A percentile compares a stretch with the other conserved stretches of the same genome.
Evolutionary conservation across 495 filamentous ascomycete genomes (phyloP).

Genomic region (Penicillium manginii): DNA sequence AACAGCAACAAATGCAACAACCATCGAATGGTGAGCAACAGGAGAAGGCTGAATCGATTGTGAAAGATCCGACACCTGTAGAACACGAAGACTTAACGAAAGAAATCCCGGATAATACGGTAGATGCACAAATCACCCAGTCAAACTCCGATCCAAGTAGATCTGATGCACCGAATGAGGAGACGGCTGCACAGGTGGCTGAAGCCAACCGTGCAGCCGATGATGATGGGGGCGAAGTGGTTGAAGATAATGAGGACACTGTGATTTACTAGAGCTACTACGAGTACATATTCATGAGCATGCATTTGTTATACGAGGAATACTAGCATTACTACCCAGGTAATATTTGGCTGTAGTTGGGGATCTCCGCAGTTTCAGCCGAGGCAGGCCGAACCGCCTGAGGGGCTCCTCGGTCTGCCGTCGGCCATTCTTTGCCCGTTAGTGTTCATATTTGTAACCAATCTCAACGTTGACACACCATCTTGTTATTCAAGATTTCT

Average conservation of each 20-base stretch:
- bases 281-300: not conserved
- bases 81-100: constrained; percentile 22
- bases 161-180: constrained; percentile 13
- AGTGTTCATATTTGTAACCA: not conserved
- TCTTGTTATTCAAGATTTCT: too few relatives aligned
- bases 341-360: not conserved
- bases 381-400: constrained; percentile 12
- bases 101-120: constrained; percentile 29
- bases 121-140: constrained; percentile 31
- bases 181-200: constrained; percentile 16
- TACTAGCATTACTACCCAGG: too few relatives aligned
- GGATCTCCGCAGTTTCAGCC: constrained; percentile 11
- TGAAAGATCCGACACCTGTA: constrained; percentile 15
- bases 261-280: constrained; percentile 71
- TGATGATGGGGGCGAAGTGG: constrained; percentile 68
- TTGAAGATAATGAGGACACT: constrained; percentile 81
- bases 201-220: constrained; percentile 27
- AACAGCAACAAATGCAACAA: constrained; percentile 9
- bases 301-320: too few relatives aligned
- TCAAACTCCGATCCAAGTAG: constrained; percentile 24
- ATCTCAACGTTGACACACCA: too few relatives aligned
- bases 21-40: not conserved
- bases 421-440: not conserved
- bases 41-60: not conserved
- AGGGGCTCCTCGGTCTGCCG: constrained; percentile 12